Conservation (phyloP, 176 grass and related monocot species). For the Phoenix dactylifera region DNA sequence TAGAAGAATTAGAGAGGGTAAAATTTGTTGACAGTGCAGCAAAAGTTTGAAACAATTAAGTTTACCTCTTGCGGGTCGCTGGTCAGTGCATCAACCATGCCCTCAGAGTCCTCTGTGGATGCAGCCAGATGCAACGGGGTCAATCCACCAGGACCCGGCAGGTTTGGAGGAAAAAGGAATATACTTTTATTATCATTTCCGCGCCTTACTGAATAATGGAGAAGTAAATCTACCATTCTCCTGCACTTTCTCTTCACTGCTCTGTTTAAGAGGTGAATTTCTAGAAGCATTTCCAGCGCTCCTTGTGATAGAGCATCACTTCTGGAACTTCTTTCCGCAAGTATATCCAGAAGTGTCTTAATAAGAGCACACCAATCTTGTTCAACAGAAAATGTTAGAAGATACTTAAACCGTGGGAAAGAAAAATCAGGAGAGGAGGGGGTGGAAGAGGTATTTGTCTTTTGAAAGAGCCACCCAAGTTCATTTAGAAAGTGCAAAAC, state of each 20-base stretch:
- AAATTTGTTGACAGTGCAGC: no score
- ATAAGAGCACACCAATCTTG: conserved; percentile 77
- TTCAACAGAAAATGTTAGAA: conserved; percentile 79
- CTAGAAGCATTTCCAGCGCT: conserved; percentile 62
- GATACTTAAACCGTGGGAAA: conserved; percentile 52
- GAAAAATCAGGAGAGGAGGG: conserved; percentile 49
- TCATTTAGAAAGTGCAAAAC: conserved; percentile 87
- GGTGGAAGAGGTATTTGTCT: conserved; percentile 23
- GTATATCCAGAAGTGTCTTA: conserved; percentile 77
- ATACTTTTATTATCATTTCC: conserved; percentile 35
- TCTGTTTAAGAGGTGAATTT: conserved; percentile 75
- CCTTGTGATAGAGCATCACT: conserved; percentile 50
- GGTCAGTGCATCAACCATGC: conserved; percentile 85
- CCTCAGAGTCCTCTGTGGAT: conserved; percentile 44
- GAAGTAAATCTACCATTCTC: conserved; percentile 70
- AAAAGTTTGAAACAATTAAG: conserved; percentile 4
- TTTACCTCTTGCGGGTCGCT: conserved; percentile 82
- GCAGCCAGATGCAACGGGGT: conserved; percentile 87
- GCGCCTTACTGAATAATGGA: conserved; percentile 47
- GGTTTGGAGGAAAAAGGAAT: conserved; percentile 57
- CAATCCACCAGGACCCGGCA: conserved; percentile 67
- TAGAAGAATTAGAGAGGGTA: no score
- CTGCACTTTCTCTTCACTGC: conserved; percentile 86
- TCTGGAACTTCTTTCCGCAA: conserved; percentile 52
- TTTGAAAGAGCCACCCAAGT: conserved; percentile 98